These are phyloP conservation scores for Penicillium hesseltinei DNA, from an alignment of 2,329 filamentous ascomycete genomes.

Conservation along the genomic window DNA sequence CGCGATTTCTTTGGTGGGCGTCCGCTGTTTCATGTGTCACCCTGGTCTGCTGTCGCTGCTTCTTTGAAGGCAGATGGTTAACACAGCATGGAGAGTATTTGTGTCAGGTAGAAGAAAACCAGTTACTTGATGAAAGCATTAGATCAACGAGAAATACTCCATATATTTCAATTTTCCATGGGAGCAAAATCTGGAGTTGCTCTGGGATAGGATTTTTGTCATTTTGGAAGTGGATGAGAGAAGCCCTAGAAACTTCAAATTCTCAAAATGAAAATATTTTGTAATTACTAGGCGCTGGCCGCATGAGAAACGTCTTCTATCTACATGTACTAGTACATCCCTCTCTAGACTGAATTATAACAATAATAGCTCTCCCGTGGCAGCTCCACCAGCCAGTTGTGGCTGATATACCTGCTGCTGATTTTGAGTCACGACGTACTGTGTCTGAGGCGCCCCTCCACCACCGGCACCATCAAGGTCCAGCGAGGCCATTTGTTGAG, in stretches of 20 bases:
- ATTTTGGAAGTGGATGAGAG: neutral
- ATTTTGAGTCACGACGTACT: conserved; percentile 76
- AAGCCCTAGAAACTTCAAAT: neutral
- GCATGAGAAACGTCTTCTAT: conserved; percentile 12
- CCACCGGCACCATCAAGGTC: conserved; percentile 65
- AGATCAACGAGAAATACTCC: conserved; percentile 21
- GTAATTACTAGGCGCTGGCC: conserved; percentile 1
- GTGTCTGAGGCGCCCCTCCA: conserved; percentile 49
- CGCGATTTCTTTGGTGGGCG: conserved; percentile 26
- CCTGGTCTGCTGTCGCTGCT: conserved; percentile 22
- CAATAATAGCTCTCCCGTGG: conserved; percentile 70
- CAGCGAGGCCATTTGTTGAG: conserved; percentile 71
- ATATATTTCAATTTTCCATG: conserved; percentile 4
- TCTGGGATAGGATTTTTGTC: neutral
- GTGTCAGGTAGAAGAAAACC: conserved; percentile 23
- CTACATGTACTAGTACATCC: conserved; percentile 18
- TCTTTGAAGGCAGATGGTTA: conserved; percentile 13
- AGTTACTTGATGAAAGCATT: conserved; percentile 30
- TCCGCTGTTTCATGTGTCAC: conserved; percentile 24
- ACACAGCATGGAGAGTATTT: conserved; percentile 17
- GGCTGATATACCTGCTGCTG: conserved; percentile 73
- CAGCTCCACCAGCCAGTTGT: conserved; percentile 60
- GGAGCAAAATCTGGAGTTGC: neutral
- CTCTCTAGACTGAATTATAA: conserved; percentile 46
- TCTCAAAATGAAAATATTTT: neutral